Evolutionary conservation across 441 rosid species (phyloP).

Genomic region (Dalechampia spathulata): DNA sequence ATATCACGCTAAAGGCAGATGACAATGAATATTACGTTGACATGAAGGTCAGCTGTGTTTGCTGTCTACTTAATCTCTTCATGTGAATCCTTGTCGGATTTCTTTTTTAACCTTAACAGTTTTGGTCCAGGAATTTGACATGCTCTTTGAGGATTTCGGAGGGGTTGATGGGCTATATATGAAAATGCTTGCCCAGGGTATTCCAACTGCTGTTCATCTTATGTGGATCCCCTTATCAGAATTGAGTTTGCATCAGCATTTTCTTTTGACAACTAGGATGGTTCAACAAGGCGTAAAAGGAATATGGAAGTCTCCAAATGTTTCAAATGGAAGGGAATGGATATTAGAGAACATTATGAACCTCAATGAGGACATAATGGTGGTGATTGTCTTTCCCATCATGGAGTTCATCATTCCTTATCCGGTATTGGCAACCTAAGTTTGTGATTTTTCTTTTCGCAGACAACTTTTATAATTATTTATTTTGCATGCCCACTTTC

Average conservation of each 20-base stretch:
- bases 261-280: constrained; percentile 50
- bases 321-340: constrained; percentile 44
- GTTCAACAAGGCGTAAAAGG: constrained; percentile 43
- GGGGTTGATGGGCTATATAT: constrained; percentile 90
- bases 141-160: constrained; percentile 81
- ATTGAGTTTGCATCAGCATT: constrained; percentile 67
- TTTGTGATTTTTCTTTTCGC: constrained; percentile 12
- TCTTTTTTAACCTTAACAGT: constrained; percentile 22
- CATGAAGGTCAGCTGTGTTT: constrained; percentile 49
- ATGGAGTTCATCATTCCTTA: constrained; percentile 68
- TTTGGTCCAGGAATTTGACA: constrained; percentile 70
- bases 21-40: constrained; percentile 69
- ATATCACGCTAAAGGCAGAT: constrained; percentile 74
- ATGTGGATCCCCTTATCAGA: constrained; percentile 96
- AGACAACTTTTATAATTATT: constrained; percentile 2
- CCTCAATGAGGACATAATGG: constrained; percentile 70
- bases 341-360: constrained; percentile 37
- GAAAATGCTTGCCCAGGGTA: constrained; percentile 86
- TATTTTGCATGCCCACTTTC: not conserved
- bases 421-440: constrained; percentile 44
- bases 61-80: constrained; percentile 14
- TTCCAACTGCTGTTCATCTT: constrained; percentile 74
- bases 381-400: constrained; percentile 56
- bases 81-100: constrained; percentile 6
- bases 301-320: constrained; percentile 44